Conservation (phyloP, 2,329 filamentous ascomycete species). For the Fusarium haematococcum region DNA sequence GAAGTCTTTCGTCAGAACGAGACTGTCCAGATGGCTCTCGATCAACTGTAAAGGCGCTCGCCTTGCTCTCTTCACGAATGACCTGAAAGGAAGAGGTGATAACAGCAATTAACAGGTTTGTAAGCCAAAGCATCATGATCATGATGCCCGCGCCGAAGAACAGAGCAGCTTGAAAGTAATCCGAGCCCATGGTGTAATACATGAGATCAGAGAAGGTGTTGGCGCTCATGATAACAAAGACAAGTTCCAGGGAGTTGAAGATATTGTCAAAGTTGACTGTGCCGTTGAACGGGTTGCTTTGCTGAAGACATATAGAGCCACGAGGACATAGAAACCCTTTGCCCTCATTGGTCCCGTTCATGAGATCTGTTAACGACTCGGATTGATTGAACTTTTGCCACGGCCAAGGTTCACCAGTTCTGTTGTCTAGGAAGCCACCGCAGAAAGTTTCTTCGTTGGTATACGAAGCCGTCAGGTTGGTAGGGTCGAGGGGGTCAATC, state of each 20-base stretch:
- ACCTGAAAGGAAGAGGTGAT: slow-evolving; percentile 99
- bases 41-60: slow-evolving; percentile 89
- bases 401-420: slow-evolving; percentile 67
- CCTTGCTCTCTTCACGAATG: slow-evolving; percentile 94
- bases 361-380: slow-evolving; percentile 59
- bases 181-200: slow-evolving; percentile 92
- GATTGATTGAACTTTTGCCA: slow-evolving; percentile 70
- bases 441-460: slow-evolving; percentile 81
- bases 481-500: slow-evolving; percentile 72
- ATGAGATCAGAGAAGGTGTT: slow-evolving; percentile 97
- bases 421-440: slow-evolving; percentile 79
- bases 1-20: slow-evolving; percentile 53
- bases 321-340: slow-evolving; percentile 93
- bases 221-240: slow-evolving; percentile 98
- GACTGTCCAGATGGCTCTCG: slow-evolving; percentile 60
- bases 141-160: slow-evolving; percentile 83
- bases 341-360: slow-evolving; percentile 61
- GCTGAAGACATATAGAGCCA: slow-evolving; percentile 85
- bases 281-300: slow-evolving; percentile 80
- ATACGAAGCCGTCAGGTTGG: slow-evolving; percentile 66
- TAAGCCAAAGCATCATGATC: slow-evolving; percentile 95
- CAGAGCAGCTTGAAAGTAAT: slow-evolving; percentile 87
- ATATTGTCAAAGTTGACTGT: slow-evolving; percentile 98
- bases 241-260: slow-evolving; percentile 87
- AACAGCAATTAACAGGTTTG: slow-evolving; percentile 93